Percentiles rank a stretch among this genome's conserved stretches.
These are phyloP conservation scores for Hortaea sp. DNA, from an alignment of 2,329 filamentous ascomycete genomes.

Conservation along the genomic window DNA sequence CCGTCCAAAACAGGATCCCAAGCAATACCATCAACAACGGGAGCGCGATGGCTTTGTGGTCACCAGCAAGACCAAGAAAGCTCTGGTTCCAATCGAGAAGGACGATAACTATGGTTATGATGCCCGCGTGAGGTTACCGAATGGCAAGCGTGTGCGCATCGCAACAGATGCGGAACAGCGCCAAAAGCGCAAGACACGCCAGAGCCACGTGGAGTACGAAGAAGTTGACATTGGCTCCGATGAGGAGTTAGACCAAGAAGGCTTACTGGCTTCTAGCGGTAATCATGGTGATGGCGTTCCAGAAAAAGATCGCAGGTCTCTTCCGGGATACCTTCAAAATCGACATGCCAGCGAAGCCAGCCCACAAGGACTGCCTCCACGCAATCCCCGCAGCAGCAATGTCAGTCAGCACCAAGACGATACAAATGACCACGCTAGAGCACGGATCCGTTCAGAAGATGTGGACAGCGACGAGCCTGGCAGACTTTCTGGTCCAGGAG, in stretches of 20 bases:
- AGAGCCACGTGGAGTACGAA: constrained; percentile 28
- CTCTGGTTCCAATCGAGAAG: constrained; percentile 22
- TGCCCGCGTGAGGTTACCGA: constrained; percentile 22
- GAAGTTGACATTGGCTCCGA: constrained; percentile 38
- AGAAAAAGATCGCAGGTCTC: constrained; percentile 9
- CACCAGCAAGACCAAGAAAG: constrained; percentile 22
- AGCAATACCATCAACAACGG: constrained; percentile 31
- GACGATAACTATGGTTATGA: constrained; percentile 22
- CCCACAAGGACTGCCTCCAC: constrained; percentile 33
- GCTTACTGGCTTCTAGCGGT: constrained; percentile 4
- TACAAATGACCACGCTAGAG: background rate
- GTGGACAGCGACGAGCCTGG: background rate
- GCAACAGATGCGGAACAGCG: constrained; percentile 6
- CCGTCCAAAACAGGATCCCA: constrained; percentile 21
- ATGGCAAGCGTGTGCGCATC: constrained; percentile 12
- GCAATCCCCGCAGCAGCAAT: constrained; percentile 22
- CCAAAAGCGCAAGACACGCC: constrained; percentile 4
- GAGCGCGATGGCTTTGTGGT: constrained; percentile 17
- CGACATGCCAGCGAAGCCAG: constrained; percentile 29
- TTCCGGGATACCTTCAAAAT: constrained; percentile 31
- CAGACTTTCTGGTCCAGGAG: background rate
- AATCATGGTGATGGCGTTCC: background rate
- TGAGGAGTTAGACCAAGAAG: constrained; percentile 28
- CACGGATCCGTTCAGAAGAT: background rate
- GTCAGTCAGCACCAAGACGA: constrained; percentile 2